These are phyloP conservation scores for Arabidopsis thaliana DNA, from an alignment of 345 rosid genomes.

Conservation along the genomic window TAIR10.1 NC_003075.7:16143001-16143500, in stretches of 20 bases:
- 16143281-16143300: constrained; percentile 44
- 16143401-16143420: constrained; percentile 53
- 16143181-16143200: constrained; percentile 61
- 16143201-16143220: constrained; percentile 68
- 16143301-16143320: constrained; percentile 49
- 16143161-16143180: constrained; percentile 62
- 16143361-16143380: constrained; percentile 75
- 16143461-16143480: constrained; percentile 64
- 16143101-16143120: constrained; percentile 74
- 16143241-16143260: constrained; percentile 77
- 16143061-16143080: constrained; percentile 52
- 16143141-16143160: constrained; percentile 46
- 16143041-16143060: constrained; percentile 62
- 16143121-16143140: constrained; percentile 48
- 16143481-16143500: constrained; percentile 71
- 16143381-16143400: constrained; percentile 66
- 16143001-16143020: constrained; percentile 65
- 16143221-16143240: constrained; percentile 85
- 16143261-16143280: constrained; percentile 61
- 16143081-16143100: constrained; percentile 78
- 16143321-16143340: constrained; percentile 53
- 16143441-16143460: constrained; percentile 73
- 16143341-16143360: constrained; percentile 62
- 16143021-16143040: constrained; percentile 60
- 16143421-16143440: constrained; percentile 74